These are phyloP conservation scores for Penicillium griseofulvum DNA, from an alignment of 2,329 filamentous ascomycete species.

Conservation along the genomic window DNA sequence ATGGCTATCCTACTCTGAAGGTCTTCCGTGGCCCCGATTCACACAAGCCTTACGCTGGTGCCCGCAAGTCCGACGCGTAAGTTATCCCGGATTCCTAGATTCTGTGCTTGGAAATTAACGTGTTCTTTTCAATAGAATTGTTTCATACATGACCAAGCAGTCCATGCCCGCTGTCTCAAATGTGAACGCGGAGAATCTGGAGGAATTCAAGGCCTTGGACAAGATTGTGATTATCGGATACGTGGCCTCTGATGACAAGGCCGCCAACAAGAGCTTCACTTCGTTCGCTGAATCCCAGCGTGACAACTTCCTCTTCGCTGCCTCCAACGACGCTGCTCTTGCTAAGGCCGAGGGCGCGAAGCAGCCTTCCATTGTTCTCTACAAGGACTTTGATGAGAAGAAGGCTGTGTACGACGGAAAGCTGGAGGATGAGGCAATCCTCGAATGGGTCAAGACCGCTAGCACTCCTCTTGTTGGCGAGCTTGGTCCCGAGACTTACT, in stretches of 20 bases:
- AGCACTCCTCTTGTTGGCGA: conserved; percentile 91
- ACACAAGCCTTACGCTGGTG: conserved; percentile 77
- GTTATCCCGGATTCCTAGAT: conserved; percentile 22
- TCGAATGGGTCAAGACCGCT: conserved; percentile 77
- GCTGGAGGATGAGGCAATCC: conserved; percentile 77
- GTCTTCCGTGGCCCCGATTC: conserved; percentile 91
- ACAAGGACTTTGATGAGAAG: conserved; percentile 97
- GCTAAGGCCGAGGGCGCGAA: conserved; percentile 88
- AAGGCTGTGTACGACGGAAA: conserved; percentile 80
- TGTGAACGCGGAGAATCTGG: conserved; percentile 76
- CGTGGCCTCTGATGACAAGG: conserved; percentile 75
- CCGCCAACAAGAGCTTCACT: conserved; percentile 80
- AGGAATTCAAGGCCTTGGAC: conserved; percentile 97
- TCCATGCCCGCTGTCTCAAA: conserved; percentile 86
- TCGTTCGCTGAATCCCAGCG: conserved; percentile 71
- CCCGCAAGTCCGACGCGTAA: conserved; percentile 76
- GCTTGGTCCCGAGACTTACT: conserved; percentile 95
- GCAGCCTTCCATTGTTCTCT: conserved; percentile 83
- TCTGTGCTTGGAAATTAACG: conserved; percentile 13
- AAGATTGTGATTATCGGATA: conserved; percentile 94
- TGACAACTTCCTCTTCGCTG: conserved; percentile 90
- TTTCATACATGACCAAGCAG: conserved; percentile 97
- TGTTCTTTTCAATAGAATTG: conserved; percentile 46
- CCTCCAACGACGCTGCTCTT: conserved; percentile 75
- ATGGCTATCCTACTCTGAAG: conserved; percentile 98